These are phyloP conservation scores for Pythium myriotylum DNA, from an alignment of 352 stramenopile species.

Conservation along the genomic window DNA sequence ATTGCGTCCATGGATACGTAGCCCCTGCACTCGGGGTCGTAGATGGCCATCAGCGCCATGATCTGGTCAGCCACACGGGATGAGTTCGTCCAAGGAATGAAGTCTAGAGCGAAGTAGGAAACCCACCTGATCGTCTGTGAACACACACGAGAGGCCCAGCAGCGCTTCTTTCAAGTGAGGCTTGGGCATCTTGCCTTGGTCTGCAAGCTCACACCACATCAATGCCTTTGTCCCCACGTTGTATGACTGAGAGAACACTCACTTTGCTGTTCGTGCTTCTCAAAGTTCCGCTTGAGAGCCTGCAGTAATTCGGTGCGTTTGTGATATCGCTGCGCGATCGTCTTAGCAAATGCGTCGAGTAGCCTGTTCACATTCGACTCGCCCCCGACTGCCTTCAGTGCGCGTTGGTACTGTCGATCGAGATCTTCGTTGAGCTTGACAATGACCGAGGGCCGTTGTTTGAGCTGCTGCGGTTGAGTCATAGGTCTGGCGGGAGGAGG, in stretches of 20 bases:
- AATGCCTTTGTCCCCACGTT: neutral
- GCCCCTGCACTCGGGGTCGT: constrained; percentile 20
- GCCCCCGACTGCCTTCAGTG: constrained; percentile 38
- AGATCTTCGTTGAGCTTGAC: constrained; percentile 29
- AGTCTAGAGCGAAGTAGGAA: neutral
- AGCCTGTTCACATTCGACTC: constrained; percentile 34
- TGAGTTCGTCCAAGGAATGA: neutral
- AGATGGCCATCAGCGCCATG: constrained; percentile 22
- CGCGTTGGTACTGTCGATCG: constrained; percentile 46
- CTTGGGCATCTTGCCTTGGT: constrained; percentile 51
- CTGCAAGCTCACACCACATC: constrained; percentile 19
- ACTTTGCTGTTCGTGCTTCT: constrained; percentile 57
- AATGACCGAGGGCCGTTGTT: neutral
- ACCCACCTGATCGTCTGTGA: constrained; percentile 61
- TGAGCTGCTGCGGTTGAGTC: neutral
- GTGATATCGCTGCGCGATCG: constrained; percentile 43
- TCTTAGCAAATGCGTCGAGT: constrained; percentile 38
- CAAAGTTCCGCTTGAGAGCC: constrained; percentile 55
- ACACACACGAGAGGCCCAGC: constrained; percentile 47
- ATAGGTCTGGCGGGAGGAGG: neutral
- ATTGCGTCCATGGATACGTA: constrained; percentile 17
- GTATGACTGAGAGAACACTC: constrained; percentile 2
- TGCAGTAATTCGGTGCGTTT: constrained; percentile 56
- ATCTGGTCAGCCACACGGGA: neutral
- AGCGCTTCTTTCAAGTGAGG: constrained; percentile 57